Conservation (phyloP, 2,329 filamentous ascomycete species). For the Pseudohalonectria lignicola region DNA sequence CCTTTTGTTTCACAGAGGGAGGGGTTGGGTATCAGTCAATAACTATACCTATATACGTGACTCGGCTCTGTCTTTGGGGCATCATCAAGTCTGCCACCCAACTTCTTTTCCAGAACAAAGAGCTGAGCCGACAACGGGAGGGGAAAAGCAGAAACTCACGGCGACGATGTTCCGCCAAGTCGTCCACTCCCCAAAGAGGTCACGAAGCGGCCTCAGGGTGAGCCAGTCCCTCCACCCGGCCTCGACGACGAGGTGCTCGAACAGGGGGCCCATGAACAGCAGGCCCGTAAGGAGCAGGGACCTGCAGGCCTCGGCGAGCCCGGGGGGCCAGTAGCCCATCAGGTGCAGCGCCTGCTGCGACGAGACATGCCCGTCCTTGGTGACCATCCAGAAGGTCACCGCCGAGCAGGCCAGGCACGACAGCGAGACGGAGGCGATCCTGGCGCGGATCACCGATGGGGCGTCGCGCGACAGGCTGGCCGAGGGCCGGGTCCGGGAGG, state of each 20-base stretch:
- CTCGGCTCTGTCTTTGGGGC: neutral
- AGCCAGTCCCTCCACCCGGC: conserved; percentile 58
- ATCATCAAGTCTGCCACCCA: no score
- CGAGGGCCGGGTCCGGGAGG: conserved; percentile 67
- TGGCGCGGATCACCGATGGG: conserved; percentile 77
- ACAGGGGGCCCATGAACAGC: conserved; percentile 77
- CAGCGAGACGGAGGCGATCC: conserved; percentile 68
- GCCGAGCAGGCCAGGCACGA: conserved; percentile 61
- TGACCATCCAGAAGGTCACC: conserved; percentile 56
- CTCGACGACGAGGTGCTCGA: conserved; percentile 66
- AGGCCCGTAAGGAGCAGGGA: conserved; percentile 61
- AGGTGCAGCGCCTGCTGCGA: conserved; percentile 45
- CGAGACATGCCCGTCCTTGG: conserved; percentile 27
- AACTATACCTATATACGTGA: neutral
- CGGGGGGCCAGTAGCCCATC: conserved; percentile 74
- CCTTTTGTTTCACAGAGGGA: conserved; percentile 39
- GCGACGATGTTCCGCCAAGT: conserved; percentile 81
- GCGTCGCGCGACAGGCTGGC: conserved; percentile 72
- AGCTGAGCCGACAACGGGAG: no score
- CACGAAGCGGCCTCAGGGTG: conserved; percentile 39
- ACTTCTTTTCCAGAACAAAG: no score
- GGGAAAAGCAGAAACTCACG: conserved; percentile 36
- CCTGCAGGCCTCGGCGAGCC: conserved; percentile 50
- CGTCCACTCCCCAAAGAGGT: conserved; percentile 61
- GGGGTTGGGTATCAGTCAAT: neutral